phyloP scores from a whole-genome alignment of 768 basidiomycete genomes.

The Exsudoporus frostii region DNA sequence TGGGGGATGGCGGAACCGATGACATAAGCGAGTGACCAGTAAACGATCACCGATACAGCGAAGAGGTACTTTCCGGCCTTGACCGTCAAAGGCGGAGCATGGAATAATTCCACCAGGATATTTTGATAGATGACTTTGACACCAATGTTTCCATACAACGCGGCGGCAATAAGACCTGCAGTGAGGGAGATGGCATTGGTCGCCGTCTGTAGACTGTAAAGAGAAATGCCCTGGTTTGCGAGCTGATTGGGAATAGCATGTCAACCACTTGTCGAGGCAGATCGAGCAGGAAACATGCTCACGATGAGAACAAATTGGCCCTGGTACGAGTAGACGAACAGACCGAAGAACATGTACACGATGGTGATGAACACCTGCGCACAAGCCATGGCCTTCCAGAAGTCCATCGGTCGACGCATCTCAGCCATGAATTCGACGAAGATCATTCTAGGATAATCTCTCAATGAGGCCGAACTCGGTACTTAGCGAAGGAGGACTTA shows the following conservation, averaged over 20 bases:
- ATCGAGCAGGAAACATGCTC: neutral
- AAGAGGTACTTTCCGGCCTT: constrained; percentile 30
- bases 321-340: constrained; percentile 55
- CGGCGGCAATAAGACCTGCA: constrained; percentile 57
- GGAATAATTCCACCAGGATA: constrained; percentile 47
- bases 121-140: constrained; percentile 57
- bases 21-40: constrained; percentile 42
- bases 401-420: constrained; percentile 66
- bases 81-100: constrained; percentile 49
- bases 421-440: constrained; percentile 50
- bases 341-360: constrained; percentile 59
- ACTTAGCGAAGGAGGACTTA: constrained; percentile 12
- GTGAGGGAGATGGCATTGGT: constrained; percentile 46
- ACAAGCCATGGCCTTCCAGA: constrained; percentile 63
- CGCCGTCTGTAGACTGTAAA: constrained; percentile 32
- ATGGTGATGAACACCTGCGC: constrained; percentile 51
- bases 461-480: neutral
- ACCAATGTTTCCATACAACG: constrained; percentile 62
- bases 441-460: constrained; percentile 37
- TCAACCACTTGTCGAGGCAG: neutral
- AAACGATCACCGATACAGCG: constrained; percentile 21
- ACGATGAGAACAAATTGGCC: constrained; percentile 50
- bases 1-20: constrained; percentile 61
- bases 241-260: constrained; percentile 11
- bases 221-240: constrained; percentile 33